Percentiles rank a stretch among this genome's conserved stretches.
Evolutionary conservation across 495 filamentous ascomycete genomes (phyloP).

Genomic region (Penicillium simplicissimum): DNA sequence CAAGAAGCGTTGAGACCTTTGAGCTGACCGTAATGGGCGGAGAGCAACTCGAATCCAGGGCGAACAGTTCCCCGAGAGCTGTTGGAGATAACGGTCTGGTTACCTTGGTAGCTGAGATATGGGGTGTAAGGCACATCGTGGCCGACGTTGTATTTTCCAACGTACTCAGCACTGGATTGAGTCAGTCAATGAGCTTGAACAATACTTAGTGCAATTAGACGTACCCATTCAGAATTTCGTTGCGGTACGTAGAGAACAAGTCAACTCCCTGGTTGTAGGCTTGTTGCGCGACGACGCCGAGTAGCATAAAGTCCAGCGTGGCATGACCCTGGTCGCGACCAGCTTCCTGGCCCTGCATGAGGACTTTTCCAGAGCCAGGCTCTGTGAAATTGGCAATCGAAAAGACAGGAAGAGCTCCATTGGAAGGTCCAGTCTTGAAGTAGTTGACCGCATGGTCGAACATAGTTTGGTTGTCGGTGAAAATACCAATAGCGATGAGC

Average conservation of each 20-base stretch:
- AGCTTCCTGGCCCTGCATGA: constrained; percentile 45
- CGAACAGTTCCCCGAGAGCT: constrained; percentile 32
- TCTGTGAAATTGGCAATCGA: constrained; percentile 17
- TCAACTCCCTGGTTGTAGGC: constrained; percentile 45
- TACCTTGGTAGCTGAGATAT: constrained; percentile 39
- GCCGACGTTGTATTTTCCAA: constrained; percentile 45
- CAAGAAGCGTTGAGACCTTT: constrained; percentile 37
- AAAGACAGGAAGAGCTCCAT: constrained; percentile 28
- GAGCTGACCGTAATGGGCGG: constrained; percentile 38
- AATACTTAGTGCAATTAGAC: background rate
- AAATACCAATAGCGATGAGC: constrained; percentile 39
- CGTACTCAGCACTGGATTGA: constrained; percentile 38
- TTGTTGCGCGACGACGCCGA: constrained; percentile 43
- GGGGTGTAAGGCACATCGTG: constrained; percentile 43
- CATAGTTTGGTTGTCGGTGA: constrained; percentile 44
- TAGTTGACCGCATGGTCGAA: constrained; percentile 37
- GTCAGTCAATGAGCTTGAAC: background rate
- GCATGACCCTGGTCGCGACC: constrained; percentile 48
- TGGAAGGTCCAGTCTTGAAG: constrained; percentile 39
- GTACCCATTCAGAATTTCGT: constrained; percentile 39
- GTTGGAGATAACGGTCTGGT: constrained; percentile 33
- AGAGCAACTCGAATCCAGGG: constrained; percentile 43
- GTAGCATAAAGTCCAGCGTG: constrained; percentile 37
- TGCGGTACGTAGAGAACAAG: constrained; percentile 34
- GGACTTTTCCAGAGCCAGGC: constrained; percentile 15